Percentiles rank a stretch among this genome's conserved stretches.
phyloP scores from a whole-genome alignment of 2,329 filamentous ascomycete species.

The Xylaria sp. region DNA sequence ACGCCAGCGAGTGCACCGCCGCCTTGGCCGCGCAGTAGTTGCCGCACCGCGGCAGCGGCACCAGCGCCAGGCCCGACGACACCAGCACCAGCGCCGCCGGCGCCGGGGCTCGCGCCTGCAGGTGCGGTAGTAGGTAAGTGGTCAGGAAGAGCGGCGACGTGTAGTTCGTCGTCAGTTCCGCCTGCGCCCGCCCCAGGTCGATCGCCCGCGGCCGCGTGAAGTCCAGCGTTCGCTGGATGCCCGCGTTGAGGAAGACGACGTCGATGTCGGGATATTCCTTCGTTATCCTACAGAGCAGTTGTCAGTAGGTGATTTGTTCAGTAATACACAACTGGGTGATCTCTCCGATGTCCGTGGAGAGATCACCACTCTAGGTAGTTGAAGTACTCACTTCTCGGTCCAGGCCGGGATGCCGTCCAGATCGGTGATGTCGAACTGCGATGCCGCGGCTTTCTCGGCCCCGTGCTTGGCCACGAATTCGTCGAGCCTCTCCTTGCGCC shows the following conservation, averaged over 20 bases:
- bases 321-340: background rate
- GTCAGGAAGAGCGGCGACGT: slow-evolving; percentile 48
- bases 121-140: slow-evolving; percentile 50
- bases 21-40: slow-evolving; percentile 59
- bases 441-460: slow-evolving; percentile 41
- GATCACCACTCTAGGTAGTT: background rate
- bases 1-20: slow-evolving; percentile 51
- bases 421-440: slow-evolving; percentile 50
- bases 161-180: slow-evolving; percentile 53
- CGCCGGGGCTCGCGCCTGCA: slow-evolving; percentile 32
- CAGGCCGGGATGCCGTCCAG: slow-evolving; percentile 45
- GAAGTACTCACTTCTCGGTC: slow-evolving; percentile 39
- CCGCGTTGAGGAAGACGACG: slow-evolving; percentile 60
- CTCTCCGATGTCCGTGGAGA: background rate
- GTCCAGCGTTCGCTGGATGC: slow-evolving; percentile 53
- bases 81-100: slow-evolving; percentile 39
- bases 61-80: slow-evolving; percentile 49
- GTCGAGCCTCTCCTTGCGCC: slow-evolving; percentile 56
- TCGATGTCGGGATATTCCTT: slow-evolving; percentile 53
- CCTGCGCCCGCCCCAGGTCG: slow-evolving; percentile 41
- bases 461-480: slow-evolving; percentile 52
- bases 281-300: slow-evolving; percentile 35
- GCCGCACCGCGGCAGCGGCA: slow-evolving; percentile 49
- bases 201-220: slow-evolving; percentile 46
- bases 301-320: background rate